Conservation (phyloP, 169 alveolate genomes). For the Cryptosporidium viatorum region DNA sequence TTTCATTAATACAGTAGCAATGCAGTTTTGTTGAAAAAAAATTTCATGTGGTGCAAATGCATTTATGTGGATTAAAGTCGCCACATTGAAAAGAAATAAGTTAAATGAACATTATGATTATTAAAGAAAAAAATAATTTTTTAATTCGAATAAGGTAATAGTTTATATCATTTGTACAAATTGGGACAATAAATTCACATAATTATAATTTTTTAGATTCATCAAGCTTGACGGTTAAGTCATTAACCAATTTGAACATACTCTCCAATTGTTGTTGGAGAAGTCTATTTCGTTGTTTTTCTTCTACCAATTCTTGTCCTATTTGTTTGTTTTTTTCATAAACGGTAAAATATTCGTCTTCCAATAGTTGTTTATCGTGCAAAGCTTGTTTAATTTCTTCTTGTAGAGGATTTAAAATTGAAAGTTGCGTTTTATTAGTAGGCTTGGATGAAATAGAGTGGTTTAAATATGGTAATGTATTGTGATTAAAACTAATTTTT, state of each 20-base stretch:
- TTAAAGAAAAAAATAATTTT: background rate
- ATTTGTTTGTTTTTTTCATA: conserved; percentile 23
- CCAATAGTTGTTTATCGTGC: conserved; percentile 37
- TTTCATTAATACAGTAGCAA: background rate
- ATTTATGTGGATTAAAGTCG: conserved; percentile 31
- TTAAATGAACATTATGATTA: background rate
- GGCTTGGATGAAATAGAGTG: background rate
- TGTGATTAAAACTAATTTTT: background rate
- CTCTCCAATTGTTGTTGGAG: conserved; percentile 44
- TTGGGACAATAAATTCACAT: background rate
- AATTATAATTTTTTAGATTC: conserved; percentile 24
- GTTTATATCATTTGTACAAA: background rate
- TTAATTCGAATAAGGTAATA: background rate
- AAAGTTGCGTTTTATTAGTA: background rate
- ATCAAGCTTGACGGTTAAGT: conserved; percentile 24
- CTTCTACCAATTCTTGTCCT: conserved; percentile 7
- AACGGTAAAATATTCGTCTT: conserved; percentile 44
- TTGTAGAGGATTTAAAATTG: background rate
- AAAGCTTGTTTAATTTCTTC: conserved; percentile 45
- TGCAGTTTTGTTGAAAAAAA: background rate
- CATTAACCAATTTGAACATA: conserved; percentile 31
- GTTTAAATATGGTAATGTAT: background rate
- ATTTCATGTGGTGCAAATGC: conserved; percentile 43
- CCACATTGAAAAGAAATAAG: background rate
- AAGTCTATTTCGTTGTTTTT: conserved; percentile 39